These are phyloP conservation scores for Podila epicladia DNA, from an alignment of 192 early-diverging fungal genomes.

Conservation along the genomic window DNA sequence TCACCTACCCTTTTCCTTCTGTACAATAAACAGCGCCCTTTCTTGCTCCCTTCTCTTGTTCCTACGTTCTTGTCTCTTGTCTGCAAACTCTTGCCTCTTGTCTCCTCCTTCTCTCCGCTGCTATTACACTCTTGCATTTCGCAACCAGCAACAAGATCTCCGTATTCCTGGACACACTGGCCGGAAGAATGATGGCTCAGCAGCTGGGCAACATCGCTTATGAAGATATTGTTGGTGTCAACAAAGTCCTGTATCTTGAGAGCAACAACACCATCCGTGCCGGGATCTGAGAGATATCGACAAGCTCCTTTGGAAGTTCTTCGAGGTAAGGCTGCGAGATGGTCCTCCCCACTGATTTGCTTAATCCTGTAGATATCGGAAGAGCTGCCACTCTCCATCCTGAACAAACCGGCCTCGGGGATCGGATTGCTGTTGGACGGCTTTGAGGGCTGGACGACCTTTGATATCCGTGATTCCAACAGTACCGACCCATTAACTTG, in stretches of 20 bases:
- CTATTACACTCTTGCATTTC: no score
- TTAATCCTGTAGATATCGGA: slow-evolving; percentile 1
- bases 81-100: no score
- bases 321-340: not conserved
- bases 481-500: not conserved
- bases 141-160: not conserved
- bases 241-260: slow-evolving; percentile 2
- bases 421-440: not conserved
- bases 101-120: no score
- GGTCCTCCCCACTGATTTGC: not conserved
- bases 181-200: not conserved
- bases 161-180: slow-evolving; percentile 4
- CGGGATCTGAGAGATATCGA: slow-evolving; percentile 1
- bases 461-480: slow-evolving; percentile 3
- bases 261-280: not conserved
- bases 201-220: not conserved
- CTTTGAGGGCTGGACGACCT: not conserved
- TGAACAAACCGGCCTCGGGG: not conserved
- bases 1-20: no score
- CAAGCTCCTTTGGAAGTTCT: not conserved
- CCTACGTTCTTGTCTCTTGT: no score
- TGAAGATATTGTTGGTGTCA: not conserved
- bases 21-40: no score
- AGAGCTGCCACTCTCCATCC: slow-evolving; percentile 2
- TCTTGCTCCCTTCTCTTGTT: no score